A percentile compares a stretch with the other conserved stretches of the same genome.
Evolutionary conservation across 768 basidiomycete genomes (phyloP).

Genomic region (Boletus rubropictus): DNA sequence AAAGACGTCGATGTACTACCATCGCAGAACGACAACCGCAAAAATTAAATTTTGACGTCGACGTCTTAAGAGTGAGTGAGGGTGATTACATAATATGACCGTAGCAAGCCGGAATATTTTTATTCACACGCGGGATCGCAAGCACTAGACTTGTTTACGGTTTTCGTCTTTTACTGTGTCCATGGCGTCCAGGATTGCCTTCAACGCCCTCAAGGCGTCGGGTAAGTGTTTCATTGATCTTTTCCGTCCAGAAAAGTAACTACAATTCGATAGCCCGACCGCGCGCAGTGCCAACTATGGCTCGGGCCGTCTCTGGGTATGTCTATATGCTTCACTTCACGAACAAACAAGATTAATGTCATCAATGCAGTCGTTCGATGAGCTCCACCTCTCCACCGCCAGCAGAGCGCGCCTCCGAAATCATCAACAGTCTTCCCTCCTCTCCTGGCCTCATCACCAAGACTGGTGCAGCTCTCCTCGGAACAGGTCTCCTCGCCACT

Average conservation of each 20-base stretch:
- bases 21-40: too few species aligned
- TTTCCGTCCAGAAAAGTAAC: not conserved
- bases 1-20: too few species aligned
- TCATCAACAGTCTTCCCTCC: slow-evolving; percentile 82
- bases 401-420: slow-evolving; percentile 79
- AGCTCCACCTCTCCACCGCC: slow-evolving; percentile 66
- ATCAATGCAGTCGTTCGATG: slow-evolving; percentile 53
- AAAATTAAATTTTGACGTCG: too few species aligned
- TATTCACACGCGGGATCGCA: slow-evolving; percentile 27
- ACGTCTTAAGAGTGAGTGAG: too few species aligned
- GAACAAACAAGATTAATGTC: slow-evolving; percentile 6
- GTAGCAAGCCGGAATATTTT: slow-evolving; percentile 30
- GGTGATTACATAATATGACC: slow-evolving; percentile 22
- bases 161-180: slow-evolving; percentile 6
- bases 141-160: slow-evolving; percentile 5
- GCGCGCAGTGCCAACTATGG: slow-evolving; percentile 44
- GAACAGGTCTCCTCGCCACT: slow-evolving; percentile 80
- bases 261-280: slow-evolving; percentile 43
- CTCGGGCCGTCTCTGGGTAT: slow-evolving; percentile 45
- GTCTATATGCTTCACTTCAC: slow-evolving; percentile 18
- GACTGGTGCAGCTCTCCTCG: slow-evolving; percentile 87
- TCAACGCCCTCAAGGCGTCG: slow-evolving; percentile 56
- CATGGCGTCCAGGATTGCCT: slow-evolving; percentile 71
- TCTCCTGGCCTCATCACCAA: slow-evolving; percentile 90
- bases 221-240: slow-evolving; percentile 33